These are phyloP conservation scores for Aegilops umbellulata DNA, from an alignment of 176 grass and related monocot species.

Conservation along the genomic window DNA sequence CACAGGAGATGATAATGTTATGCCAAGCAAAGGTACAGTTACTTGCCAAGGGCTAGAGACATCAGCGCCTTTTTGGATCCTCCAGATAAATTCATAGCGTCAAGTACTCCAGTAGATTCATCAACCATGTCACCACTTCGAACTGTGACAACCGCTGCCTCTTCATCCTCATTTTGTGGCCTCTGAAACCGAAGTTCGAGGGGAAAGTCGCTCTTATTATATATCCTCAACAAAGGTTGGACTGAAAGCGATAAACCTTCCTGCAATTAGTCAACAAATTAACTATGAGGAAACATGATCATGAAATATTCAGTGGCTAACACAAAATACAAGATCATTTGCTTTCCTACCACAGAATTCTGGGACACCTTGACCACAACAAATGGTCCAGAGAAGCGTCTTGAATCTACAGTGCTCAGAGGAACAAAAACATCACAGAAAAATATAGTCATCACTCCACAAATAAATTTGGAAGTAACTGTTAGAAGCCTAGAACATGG, in stretches of 20 bases:
- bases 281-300: constrained; percentile 27
- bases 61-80: constrained; percentile 73
- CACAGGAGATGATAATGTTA: constrained; percentile 21
- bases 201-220: constrained; percentile 75
- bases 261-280: constrained; percentile 48
- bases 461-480: not conserved
- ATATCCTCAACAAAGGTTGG: constrained; percentile 71
- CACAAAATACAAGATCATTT: constrained; percentile 13
- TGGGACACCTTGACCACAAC: constrained; percentile 74
- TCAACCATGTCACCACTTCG: constrained; percentile 70
- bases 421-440: not conserved
- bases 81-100: constrained; percentile 72
- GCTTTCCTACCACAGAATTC: constrained; percentile 56
- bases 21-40: constrained; percentile 14
- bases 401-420: constrained; percentile 48
- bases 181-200: constrained; percentile 71
- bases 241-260: constrained; percentile 75
- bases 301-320: constrained; percentile 16
- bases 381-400: constrained; percentile 81
- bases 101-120: constrained; percentile 71
- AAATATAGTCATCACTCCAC: not conserved
- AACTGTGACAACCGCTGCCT: constrained; percentile 62
- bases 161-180: constrained; percentile 52
- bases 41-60: constrained; percentile 81
- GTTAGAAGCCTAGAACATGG: not conserved